Conservation (phyloP, 2,329 filamentous ascomycete genomes). For the Penicillium sclerotiorum region DNA sequence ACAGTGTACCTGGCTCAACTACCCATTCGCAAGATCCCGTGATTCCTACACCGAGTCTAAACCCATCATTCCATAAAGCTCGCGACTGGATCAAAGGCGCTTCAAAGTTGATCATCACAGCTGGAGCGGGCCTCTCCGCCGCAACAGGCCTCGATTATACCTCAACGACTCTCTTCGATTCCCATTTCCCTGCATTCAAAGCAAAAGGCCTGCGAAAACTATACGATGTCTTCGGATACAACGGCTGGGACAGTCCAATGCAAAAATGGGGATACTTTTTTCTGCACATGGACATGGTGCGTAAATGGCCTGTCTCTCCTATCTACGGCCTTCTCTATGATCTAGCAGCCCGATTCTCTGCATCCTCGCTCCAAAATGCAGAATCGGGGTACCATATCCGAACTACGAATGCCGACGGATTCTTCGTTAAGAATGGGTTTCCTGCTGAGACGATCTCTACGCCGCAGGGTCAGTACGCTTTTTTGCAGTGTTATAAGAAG, state of each 20-base stretch:
- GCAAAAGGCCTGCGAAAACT: slow-evolving; percentile 30
- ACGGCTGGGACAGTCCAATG: slow-evolving; percentile 13
- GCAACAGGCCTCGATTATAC: slow-evolving; percentile 28
- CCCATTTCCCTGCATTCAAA: slow-evolving; percentile 29
- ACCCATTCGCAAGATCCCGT: background rate
- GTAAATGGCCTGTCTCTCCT: slow-evolving; percentile 15
- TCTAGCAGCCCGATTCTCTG: slow-evolving; percentile 1
- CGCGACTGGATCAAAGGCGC: slow-evolving; percentile 21
- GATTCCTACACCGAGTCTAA: background rate
- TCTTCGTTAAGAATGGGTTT: slow-evolving; percentile 24
- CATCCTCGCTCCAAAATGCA: background rate
- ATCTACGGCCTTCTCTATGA: slow-evolving; percentile 9
- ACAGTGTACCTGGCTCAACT: too few relatives aligned
- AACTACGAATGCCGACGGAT: slow-evolving; percentile 26
- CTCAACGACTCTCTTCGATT: slow-evolving; percentile 23
- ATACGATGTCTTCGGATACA: slow-evolving; percentile 25
- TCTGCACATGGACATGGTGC: slow-evolving; percentile 21
- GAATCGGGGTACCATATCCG: slow-evolving; percentile 16
- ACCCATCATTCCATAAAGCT: slow-evolving; percentile 11
- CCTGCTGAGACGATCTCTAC: slow-evolving; percentile 15
- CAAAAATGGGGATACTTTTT: slow-evolving; percentile 30
- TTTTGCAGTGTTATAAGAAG: slow-evolving; percentile 23
- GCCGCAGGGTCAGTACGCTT: slow-evolving; percentile 25
- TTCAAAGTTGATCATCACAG: slow-evolving; percentile 22
- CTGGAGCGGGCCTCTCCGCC: slow-evolving; percentile 25